Conservation (phyloP, 2,329 filamentous ascomycete species). For the Ceratocystis huliohia region DNA sequence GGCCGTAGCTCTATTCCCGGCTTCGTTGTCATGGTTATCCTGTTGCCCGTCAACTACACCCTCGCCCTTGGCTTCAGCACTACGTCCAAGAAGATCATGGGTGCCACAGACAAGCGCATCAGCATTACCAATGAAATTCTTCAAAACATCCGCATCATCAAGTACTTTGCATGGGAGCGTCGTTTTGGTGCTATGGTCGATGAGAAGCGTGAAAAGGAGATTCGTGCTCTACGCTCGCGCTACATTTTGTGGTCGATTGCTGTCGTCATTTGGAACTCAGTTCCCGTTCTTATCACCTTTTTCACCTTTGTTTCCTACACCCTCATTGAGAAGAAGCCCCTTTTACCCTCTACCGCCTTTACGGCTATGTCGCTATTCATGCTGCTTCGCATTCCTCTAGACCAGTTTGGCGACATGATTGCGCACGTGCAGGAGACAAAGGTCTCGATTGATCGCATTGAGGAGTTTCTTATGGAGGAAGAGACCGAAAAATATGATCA, state of each 20-base stretch:
- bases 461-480: constrained; percentile 83
- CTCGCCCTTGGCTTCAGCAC: constrained; percentile 75
- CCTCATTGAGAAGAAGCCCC: constrained; percentile 70
- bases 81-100: constrained; percentile 82
- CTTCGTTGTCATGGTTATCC: constrained; percentile 74
- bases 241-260: constrained; percentile 88
- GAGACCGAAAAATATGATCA: constrained; percentile 94
- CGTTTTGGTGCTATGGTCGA: constrained; percentile 77
- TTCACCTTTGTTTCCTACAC: constrained; percentile 93
- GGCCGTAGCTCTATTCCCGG: constrained; percentile 89
- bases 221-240: constrained; percentile 63
- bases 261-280: constrained; percentile 91
- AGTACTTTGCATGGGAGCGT: constrained; percentile 97
- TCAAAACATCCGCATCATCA: constrained; percentile 97
- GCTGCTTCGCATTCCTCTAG: constrained; percentile 79
- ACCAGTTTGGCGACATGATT: constrained; percentile 96
- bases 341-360: constrained; percentile 88
- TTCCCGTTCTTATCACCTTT: constrained; percentile 90
- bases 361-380: constrained; percentile 93
- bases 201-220: constrained; percentile 70
- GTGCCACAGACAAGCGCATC: constrained; percentile 88
- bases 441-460: constrained; percentile 91
- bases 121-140: constrained; percentile 93
- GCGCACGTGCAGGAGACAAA: constrained; percentile 96
- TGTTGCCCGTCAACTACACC: constrained; percentile 80